Base-by-base conservation (phyloP, 129 eudicot species). In the Flaveria ramosissima region DNA sequence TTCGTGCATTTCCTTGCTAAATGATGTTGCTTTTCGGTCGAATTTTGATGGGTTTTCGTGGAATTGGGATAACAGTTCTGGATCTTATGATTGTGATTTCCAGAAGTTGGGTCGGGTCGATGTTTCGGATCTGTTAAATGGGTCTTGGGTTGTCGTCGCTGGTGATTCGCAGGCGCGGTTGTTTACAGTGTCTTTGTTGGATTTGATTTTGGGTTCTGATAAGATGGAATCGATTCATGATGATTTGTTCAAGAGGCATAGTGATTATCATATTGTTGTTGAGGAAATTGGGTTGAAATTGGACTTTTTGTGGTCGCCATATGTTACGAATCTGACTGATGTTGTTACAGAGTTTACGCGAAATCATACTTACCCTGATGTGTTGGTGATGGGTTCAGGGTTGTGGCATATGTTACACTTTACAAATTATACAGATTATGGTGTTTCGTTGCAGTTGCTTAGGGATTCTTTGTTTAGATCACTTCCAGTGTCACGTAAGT, bases 221-320 rank as follows among this genome's bases (percentile, higher is more conserved):
- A 81, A 88, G 60, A 77, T 91, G 93, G 90, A 79, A 24, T 68
- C 30, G 30, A 75, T 94, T 71, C 83, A 81, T 32, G 90, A 68
- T 6, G 97, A 94, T 86, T 80, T 94, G 98, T 91, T 94, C 64
- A 91, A 91, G 85, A 83, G 97, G 84, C 98, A 94, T 77, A 84
- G 97, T 76, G 87, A 94, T 94, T 94, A 94, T 73, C 86, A 87
- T 45, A 76, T 81, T 52, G 74, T 84, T 63, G 83, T 94, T 51
- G 89, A 82, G 72, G 84, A 83, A 68, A 86, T 91, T 26, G 98
- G 97, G 75, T 73, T 91, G 91, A 87, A 82, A 68, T 65, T 94
- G 89, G 98, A 91, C 85, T 94, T 94, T 46, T 0, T 94, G 7
- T 94, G 98, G 98, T 92, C 98, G 9, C 98, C 98, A 42, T 91